Evolutionary conservation across 495 filamentous ascomycete species (phyloP), one percentile per base, ranked within the genome.

Genomic region (Peziza echinospora): DNA sequence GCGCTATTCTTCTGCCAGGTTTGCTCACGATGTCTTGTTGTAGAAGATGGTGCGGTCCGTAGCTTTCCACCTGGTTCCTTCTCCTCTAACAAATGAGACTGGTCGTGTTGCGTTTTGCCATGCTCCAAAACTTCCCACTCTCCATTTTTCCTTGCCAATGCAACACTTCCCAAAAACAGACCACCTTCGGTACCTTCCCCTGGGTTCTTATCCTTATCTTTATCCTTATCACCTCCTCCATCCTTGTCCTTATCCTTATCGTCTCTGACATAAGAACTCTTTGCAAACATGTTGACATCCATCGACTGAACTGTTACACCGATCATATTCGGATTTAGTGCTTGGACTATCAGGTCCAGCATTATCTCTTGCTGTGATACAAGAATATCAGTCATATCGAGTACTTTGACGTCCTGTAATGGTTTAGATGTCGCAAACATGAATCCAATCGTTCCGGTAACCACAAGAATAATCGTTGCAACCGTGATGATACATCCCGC

Each of bases 361-460:
- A 97, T 96, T 17, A 97, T 69, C 56, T 96, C 91, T 61, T 93
- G 82, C 58, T 93, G 80, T 50, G 83, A 92, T 5, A 85, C 85
- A 24, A 96, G 71, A 16, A 97, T 84, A 53, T 93, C 86, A 51
- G 77, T 73, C 50, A 97, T 80, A 30, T 77, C 76, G 34, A 76
- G 60, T 24, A 96, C 68, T 40, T 75, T 65, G 46, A 96, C 78
- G 40, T 82, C 75, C 34, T 76, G 63, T 9, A 97, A 69, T 6
- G 85, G 78, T 51, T 91, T 84, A n/a, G 84, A 91, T 30, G 84
- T 85, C 17, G 84, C 78, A 51, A 91, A 75, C 56, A 94, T 69
- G 62, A 96, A 92, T 11, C 79, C 83, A 17, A 84, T 75, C 5
- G 80, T 78, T 21, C 80, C 84, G 13, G 83, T 74, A 26, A 92